Base-by-base conservation (phyloP, 495 filamentous ascomycete species). In the Aspergillus nanangensis region DNA sequence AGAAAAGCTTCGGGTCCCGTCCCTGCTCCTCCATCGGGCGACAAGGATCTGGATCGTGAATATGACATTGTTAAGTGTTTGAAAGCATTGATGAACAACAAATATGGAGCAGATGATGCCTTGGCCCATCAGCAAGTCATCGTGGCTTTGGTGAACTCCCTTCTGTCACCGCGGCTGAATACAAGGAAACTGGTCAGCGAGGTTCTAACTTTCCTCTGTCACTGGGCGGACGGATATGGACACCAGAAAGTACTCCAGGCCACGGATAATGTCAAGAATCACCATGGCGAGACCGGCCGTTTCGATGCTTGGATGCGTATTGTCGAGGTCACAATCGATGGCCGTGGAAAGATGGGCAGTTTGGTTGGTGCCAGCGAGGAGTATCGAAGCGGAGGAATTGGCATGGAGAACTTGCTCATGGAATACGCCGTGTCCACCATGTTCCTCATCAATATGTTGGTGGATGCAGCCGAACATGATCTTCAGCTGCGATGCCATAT, bases 251-350 rank as follows among this genome's bases (percentile, higher is more conserved):
- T 98, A 18, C 79, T 98, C 45, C 86, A 94, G 67, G 87, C 90
- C 22, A 81, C 97, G 76, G 93, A 98, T 51, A 77, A 88, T 57
- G 84, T 96, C 67, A 97, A 97, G 63, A 80, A 76, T 52, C 80
- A 90, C 53, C 84, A 95, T 57, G 85, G 84, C 33, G 93, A 98
- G 63, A 96, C 93, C 58, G 93, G 93, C 24, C 84, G 94, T 13
- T 98, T 98, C 57, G 93, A 98, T 70, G 84, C 94, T 13, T 98
- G 93, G 93, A 95, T 98, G 88, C 87, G 93, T 22, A 90, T 95
- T 37, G 92, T 97, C 29, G 93, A 98, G 66, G 94, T 98, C 42
- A 96, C 93, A 8, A 83, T 96, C 40, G 93, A 98, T 67, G 93
- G 93, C 22, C 83, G 93, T 47, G 93, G 93, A 32, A 98, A 98